phyloP scores from a whole-genome alignment of 2,329 filamentous ascomycete species.

The Phialocephala sp. region DNA sequence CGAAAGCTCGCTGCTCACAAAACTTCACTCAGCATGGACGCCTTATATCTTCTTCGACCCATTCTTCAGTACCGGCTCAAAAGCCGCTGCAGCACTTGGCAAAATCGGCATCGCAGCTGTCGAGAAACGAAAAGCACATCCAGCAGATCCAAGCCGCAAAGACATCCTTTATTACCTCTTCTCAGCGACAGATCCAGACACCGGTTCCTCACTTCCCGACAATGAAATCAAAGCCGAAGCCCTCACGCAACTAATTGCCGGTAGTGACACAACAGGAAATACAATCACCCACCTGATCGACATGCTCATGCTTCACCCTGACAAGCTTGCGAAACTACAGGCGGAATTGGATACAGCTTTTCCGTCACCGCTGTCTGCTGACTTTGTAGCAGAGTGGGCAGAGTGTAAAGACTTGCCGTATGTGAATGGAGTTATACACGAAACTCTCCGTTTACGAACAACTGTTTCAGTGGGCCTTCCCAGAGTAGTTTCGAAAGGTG shows the following conservation, averaged over 20 bases:
- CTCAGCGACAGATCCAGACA: conserved; percentile 4
- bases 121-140: background rate
- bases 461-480: conserved; percentile 2
- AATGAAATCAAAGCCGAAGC: conserved; percentile 11
- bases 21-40: background rate
- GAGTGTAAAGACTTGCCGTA: conserved; percentile 6
- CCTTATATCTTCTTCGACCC: conserved; percentile 9
- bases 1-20: background rate
- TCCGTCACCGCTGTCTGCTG: background rate
- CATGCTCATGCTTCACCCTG: conserved; percentile 3
- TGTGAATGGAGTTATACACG: conserved; percentile 2
- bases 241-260: background rate
- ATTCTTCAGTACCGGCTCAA: conserved; percentile 8
- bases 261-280: conserved; percentile 4
- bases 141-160: conserved; percentile 5
- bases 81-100: conserved; percentile 1
- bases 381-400: background rate
- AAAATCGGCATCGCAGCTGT: conserved; percentile 3
- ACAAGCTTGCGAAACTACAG: background rate
- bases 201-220: background rate
- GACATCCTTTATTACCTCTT: conserved; percentile 6
- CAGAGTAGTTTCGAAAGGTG: background rate
- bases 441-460: background rate
- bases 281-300: conserved; percentile 6
- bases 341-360: background rate